These are phyloP conservation scores for Rubia tinctorum DNA, from an alignment of 305 asterid species.

Conservation along the genomic window DNA sequence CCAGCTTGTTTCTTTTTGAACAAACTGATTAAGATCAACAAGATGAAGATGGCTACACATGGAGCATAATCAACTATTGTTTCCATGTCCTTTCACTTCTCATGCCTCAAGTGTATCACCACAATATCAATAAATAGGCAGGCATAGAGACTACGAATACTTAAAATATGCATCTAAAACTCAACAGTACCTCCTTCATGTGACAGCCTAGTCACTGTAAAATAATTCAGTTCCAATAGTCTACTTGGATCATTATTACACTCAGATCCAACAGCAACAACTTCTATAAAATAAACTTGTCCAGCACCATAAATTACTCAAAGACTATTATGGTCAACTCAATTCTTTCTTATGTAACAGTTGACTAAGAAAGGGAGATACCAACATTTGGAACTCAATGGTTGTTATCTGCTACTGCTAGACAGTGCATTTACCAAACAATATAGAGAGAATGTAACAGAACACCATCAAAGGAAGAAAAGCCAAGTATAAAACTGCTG, in stretches of 20 bases:
- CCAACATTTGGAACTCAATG: too few relatives aligned
- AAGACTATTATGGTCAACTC: not conserved
- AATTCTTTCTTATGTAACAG: not conserved
- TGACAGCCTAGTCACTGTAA: not conserved
- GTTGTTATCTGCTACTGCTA: too few relatives aligned
- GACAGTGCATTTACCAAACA: too few relatives aligned
- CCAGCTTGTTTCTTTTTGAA: not conserved
- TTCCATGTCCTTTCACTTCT: constrained; percentile 16
- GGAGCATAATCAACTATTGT: not conserved
- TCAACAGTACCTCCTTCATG: not conserved
- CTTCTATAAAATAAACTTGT: not conserved
- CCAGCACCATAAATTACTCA: not conserved
- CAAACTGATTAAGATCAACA: not conserved
- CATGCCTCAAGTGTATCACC: not conserved
- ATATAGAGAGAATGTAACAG: too few relatives aligned
- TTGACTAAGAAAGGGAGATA: not conserved
- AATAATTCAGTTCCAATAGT: too few relatives aligned
- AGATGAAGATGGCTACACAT: not conserved
- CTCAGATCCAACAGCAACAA: not conserved
- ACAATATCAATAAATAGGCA: too few relatives aligned
- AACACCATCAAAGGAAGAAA: too few relatives aligned
- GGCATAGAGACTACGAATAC: too few relatives aligned
- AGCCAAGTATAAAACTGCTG: too few relatives aligned
- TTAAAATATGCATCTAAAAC: too few relatives aligned
- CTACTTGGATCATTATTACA: not conserved